phyloP scores from a whole-genome alignment of 1,284 basidiomycete species.

The Schizopora paradoxa region DNA sequence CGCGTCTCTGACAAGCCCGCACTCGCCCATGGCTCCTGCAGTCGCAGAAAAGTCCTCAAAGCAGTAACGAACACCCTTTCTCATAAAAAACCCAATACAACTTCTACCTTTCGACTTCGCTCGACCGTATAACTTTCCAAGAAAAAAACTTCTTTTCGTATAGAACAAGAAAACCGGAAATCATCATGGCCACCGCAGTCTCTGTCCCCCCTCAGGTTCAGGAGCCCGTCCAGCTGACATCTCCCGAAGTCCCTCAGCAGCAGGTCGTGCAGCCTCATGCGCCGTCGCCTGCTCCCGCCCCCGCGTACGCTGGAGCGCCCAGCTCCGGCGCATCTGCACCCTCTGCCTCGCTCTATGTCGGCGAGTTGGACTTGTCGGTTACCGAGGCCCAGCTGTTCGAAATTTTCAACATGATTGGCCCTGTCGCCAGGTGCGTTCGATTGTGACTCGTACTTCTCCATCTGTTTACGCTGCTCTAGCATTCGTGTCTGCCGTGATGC shows the following conservation, averaged over 20 bases:
- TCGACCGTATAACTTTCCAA: no score
- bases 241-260: constrained; percentile 29
- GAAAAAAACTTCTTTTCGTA: constrained; percentile 17
- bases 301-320: constrained; percentile 55
- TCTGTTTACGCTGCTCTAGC: constrained; percentile 37
- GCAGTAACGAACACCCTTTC: constrained; percentile 72
- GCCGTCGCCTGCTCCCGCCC: constrained; percentile 43
- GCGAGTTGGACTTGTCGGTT: constrained; percentile 96
- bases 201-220: constrained; percentile 30
- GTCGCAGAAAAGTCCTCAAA: constrained; percentile 77
- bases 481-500: constrained; percentile 99
- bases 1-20: constrained; percentile 20
- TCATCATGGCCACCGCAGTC: constrained; percentile 55
- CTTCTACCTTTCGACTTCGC: background rate
- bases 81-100: constrained; percentile 34
- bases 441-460: constrained; percentile 5
- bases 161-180: constrained; percentile 15
- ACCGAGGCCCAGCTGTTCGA: constrained; percentile 99
- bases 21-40: constrained; percentile 22
- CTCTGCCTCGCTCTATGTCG: constrained; percentile 96
- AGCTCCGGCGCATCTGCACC: constrained; percentile 57
- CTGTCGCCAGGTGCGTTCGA: constrained; percentile 79
- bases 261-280: constrained; percentile 22
- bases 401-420: constrained; percentile 99
- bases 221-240: constrained; percentile 29